These are phyloP conservation scores for Debaryomyces udenii DNA, from an alignment of 1,139 yeast species.

Conservation along the genomic window DNA sequence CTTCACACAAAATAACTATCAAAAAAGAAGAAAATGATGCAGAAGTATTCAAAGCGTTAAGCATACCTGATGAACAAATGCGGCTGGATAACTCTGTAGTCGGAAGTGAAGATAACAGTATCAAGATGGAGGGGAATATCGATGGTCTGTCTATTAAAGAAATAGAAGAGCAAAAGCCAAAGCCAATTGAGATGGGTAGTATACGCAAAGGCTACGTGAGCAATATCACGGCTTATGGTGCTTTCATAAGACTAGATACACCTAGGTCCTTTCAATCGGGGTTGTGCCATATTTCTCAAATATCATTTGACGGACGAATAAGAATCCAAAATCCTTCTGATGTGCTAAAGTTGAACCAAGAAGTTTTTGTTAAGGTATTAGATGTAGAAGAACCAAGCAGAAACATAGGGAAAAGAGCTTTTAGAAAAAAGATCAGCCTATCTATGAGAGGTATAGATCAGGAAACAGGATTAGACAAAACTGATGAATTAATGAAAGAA, in stretches of 20 bases:
- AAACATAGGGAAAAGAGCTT: slow-evolving; percentile 14
- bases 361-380: slow-evolving; percentile 65
- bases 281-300: slow-evolving; percentile 75
- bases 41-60: slow-evolving; percentile 20
- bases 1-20: slow-evolving; percentile 1
- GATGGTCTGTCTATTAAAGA: slow-evolving; percentile 15
- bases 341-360: slow-evolving; percentile 56
- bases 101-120: slow-evolving; percentile 10
- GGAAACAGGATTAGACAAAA: slow-evolving; percentile 54
- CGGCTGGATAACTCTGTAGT: slow-evolving; percentile 14
- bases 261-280: slow-evolving; percentile 47
- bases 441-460: slow-evolving; percentile 82
- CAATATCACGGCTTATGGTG: slow-evolving; percentile 71
- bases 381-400: slow-evolving; percentile 36
- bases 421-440: slow-evolving; percentile 53
- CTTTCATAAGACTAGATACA: slow-evolving; percentile 55
- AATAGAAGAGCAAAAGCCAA: slow-evolving; percentile 26
- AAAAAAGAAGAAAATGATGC: slow-evolving; percentile 9
- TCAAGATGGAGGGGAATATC: slow-evolving; percentile 11
- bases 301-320: slow-evolving; percentile 47
- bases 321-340: slow-evolving; percentile 64
- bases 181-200: slow-evolving; percentile 29
- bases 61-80: slow-evolving; percentile 19
- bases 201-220: slow-evolving; percentile 65
- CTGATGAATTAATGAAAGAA: slow-evolving; percentile 26